phyloP scores from a whole-genome alignment of 176 grass and related monocot genomes.

The Carex myosuroides region DNA sequence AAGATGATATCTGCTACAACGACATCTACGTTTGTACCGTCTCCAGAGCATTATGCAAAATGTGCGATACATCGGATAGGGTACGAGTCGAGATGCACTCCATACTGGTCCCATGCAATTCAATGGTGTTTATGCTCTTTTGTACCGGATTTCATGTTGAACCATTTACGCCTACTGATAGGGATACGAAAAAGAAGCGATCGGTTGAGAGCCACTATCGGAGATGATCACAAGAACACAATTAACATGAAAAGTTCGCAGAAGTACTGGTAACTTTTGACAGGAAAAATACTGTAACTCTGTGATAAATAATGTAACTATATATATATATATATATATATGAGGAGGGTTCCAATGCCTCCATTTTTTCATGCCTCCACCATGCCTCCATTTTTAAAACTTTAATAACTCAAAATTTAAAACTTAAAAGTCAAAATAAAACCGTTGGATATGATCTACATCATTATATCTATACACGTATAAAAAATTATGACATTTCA shows the following conservation, averaged over 20 bases:
- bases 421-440: no score
- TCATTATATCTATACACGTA: no score
- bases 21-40: slow-evolving; percentile 50
- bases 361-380: no score
- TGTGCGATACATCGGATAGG: slow-evolving; percentile 51
- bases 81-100: slow-evolving; percentile 53
- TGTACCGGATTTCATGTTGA: slow-evolving; percentile 25
- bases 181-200: slow-evolving; percentile 29
- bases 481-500: no score
- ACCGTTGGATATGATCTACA: no score
- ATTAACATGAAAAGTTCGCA: background rate
- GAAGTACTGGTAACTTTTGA: background rate
- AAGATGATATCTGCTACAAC: slow-evolving; percentile 53
- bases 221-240: slow-evolving; percentile 14
- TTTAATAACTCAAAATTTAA: no score
- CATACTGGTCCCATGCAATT: slow-evolving; percentile 60
- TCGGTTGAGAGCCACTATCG: slow-evolving; percentile 25
- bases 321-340: no score
- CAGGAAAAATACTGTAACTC: background rate
- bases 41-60: slow-evolving; percentile 45
- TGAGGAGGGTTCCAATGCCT: no score
- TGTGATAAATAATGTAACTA: no score
- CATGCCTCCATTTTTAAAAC: no score
- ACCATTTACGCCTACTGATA: slow-evolving; percentile 25
- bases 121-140: slow-evolving; percentile 43